Evolutionary conservation across 2,329 filamentous ascomycete genomes (phyloP), one percentile per base, ranked within the genome.

Genomic region (Neopestalotiopsis sp.): DNA sequence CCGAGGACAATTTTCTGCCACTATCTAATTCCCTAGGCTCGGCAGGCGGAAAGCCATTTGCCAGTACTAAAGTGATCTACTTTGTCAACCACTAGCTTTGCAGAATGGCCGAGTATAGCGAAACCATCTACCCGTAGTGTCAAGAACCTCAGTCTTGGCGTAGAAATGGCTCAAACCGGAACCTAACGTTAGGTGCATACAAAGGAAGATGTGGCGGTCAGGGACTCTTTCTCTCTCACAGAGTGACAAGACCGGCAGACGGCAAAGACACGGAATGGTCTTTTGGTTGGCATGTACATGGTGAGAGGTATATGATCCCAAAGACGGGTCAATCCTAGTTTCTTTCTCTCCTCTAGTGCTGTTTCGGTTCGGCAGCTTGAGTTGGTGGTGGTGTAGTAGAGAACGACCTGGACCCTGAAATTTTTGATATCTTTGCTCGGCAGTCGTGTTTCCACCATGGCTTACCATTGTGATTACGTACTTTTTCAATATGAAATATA

Each of bases 141-240:
- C 20, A 53, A 24, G 20, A 28, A 28, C 45, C 45, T 53, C 45
- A n/a, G 45, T 17, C 45, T 53, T 53, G 57, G 57, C 20, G 28
- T 32, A n/a, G 61, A 63, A 63, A 63, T 63, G 61, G 61, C 61
- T 63, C 61, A 63, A 63, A 63, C n/a, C 61, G 61, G 61, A 40
- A 38, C 5, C 57, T 34, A 53, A 53, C 20, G 45, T 17, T 59
- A 30, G 24, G 57, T 59, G 57, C 57, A 59, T 59, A 34, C 17
- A 12, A 14, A 59, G 24, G 42, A 17, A 49, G 13, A 9, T 24
- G n/a, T 9, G n/a, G 45, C 45, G 45, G 45, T 53, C 45, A 53
- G 45, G 45, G 14, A 49, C 17, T 49, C 20, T 13, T 14, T 59
- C 28, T 28, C 24, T 28, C 24, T 28, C 24, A 28, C 24, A 28